These are phyloP conservation scores for Colletotrichum acutatum DNA, from an alignment of 2,329 filamentous ascomycete species.

Conservation along the genomic window DNA sequence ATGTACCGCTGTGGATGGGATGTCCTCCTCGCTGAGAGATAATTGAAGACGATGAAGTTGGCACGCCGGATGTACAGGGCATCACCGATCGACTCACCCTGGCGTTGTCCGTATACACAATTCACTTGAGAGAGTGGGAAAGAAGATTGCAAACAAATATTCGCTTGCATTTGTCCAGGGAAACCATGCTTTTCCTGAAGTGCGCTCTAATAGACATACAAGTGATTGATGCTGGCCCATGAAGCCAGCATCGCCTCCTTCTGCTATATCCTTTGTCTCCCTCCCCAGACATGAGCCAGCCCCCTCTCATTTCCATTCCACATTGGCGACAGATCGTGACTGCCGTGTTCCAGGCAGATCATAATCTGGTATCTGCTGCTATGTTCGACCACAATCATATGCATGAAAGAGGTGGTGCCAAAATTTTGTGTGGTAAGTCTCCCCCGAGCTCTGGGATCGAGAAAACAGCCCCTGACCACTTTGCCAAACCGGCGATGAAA, in stretches of 20 bases:
- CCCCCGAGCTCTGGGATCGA: constrained; percentile 28
- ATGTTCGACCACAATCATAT: constrained; percentile 35
- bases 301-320: constrained; percentile 28
- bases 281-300: background rate
- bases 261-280: constrained; percentile 8
- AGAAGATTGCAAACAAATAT: constrained; percentile 10
- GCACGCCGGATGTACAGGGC: too few relatives aligned
- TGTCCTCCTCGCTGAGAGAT: too few relatives aligned
- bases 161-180: constrained; percentile 32
- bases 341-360: constrained; percentile 29
- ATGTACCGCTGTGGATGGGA: too few relatives aligned
- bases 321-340: constrained; percentile 29
- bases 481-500: constrained; percentile 31
- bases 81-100: too few relatives aligned
- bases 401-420: constrained; percentile 31
- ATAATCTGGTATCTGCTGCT: constrained; percentile 34
- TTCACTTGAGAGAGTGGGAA: background rate
- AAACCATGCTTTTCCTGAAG: constrained; percentile 29
- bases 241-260: constrained; percentile 3
- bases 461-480: constrained; percentile 31
- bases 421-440: constrained; percentile 27
- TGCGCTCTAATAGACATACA: constrained; percentile 33
- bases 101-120: background rate
- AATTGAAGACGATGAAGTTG: too few relatives aligned
- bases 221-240: constrained; percentile 22